Conservation (phyloP, 2,329 filamentous ascomycete genomes). For the Aspergillus spinulosporus region DNA sequence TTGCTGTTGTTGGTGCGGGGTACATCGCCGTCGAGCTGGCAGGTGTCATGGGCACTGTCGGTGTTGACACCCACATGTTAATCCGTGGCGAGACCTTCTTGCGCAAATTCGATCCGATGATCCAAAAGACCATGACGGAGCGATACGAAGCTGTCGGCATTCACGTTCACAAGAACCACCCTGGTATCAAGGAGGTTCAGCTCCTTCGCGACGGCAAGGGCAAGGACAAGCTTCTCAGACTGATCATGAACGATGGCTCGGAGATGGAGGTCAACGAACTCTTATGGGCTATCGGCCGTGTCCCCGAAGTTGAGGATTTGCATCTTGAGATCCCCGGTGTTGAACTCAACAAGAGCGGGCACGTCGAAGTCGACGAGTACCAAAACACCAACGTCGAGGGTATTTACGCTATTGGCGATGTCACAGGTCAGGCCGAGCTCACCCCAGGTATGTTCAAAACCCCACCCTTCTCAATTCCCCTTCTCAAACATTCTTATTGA, state of each 20-base stretch:
- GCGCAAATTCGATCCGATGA: slow-evolving; percentile 55
- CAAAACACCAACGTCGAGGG: slow-evolving; percentile 52
- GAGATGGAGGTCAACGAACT: slow-evolving; percentile 51
- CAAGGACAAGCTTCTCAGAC: slow-evolving; percentile 49
- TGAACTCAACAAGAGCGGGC: slow-evolving; percentile 40
- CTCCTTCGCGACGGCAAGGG: slow-evolving; percentile 49
- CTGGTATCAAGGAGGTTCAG: slow-evolving; percentile 50
- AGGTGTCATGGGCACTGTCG: slow-evolving; percentile 51
- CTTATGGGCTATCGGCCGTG: slow-evolving; percentile 53
- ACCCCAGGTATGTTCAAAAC: slow-evolving; percentile 46
- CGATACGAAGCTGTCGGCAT: slow-evolving; percentile 53
- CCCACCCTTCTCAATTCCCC: not conserved
- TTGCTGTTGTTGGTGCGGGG: slow-evolving; percentile 53
- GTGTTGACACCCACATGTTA: slow-evolving; percentile 54
- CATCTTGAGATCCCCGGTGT: slow-evolving; percentile 45
- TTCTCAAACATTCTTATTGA: not conserved
- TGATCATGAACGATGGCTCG: slow-evolving; percentile 45
- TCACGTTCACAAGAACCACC: slow-evolving; percentile 49
- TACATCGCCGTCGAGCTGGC: slow-evolving; percentile 56
- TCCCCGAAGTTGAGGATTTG: slow-evolving; percentile 47
- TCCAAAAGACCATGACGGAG: slow-evolving; percentile 54
- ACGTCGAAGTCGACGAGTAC: slow-evolving; percentile 51
- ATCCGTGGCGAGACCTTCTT: slow-evolving; percentile 51
- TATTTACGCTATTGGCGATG: slow-evolving; percentile 53
- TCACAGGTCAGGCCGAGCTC: slow-evolving; percentile 53